phyloP scores from a whole-genome alignment of 305 asterid genomes.

The Solanum chacoense region DNA sequence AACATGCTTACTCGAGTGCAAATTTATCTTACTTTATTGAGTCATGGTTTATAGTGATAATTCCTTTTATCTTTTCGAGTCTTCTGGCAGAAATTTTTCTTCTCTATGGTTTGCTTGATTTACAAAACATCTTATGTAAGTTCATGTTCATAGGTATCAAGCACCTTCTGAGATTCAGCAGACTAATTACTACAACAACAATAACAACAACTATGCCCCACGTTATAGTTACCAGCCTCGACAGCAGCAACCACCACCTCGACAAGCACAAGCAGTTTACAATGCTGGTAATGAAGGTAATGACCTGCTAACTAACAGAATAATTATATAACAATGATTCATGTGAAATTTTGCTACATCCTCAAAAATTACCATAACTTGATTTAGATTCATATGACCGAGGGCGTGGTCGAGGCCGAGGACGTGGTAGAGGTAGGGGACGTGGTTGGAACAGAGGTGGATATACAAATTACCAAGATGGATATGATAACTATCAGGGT shows the following conservation, averaged over 20 bases:
- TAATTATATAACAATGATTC: neutral
- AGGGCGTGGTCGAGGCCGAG: constrained; percentile 31
- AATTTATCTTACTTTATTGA: neutral
- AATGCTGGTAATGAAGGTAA: constrained; percentile 60
- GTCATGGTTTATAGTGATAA: neutral
- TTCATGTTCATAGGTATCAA: constrained; percentile 48
- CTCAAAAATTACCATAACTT: neutral
- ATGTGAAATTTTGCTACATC: neutral
- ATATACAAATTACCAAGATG: constrained; percentile 9
- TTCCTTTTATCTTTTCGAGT: neutral
- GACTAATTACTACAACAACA: constrained; percentile 35
- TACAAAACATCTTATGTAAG: neutral
- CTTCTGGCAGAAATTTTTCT: neutral
- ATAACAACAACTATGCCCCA: neutral
- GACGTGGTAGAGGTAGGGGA: constrained; percentile 91
- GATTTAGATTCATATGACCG: constrained; percentile 58
- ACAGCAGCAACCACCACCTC: constrained; percentile 35
- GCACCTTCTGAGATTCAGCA: constrained; percentile 60
- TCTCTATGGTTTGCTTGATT: neutral
- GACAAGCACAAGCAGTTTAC: constrained; percentile 48
- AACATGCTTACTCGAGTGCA: neutral
- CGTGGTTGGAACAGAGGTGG: constrained; percentile 94
- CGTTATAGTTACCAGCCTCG: constrained; percentile 22
- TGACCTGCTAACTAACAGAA: neutral
- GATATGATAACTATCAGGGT: neutral